Percentiles rank a stretch among this genome's conserved stretches.
phyloP scores from a whole-genome alignment of 495 filamentous ascomycete species.

The Penicillium soppii region DNA sequence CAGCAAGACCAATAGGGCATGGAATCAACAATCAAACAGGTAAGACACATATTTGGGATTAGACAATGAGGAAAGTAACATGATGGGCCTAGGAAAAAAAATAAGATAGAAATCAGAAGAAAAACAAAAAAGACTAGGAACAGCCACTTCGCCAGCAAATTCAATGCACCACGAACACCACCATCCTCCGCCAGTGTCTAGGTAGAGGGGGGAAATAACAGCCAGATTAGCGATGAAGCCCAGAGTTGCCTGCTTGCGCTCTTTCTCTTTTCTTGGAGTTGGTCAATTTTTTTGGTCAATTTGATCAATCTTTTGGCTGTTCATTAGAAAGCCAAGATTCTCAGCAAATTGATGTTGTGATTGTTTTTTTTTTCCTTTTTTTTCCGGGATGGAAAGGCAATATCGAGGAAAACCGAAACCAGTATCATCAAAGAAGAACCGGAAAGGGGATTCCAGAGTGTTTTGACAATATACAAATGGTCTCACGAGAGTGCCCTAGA shows the following conservation, averaged over 20 bases:
- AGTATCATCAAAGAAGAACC: constrained; percentile 12
- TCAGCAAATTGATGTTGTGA: constrained; percentile 6
- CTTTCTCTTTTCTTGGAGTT: constrained; percentile 27
- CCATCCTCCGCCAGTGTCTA: constrained; percentile 44
- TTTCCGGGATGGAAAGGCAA: constrained; percentile 9
- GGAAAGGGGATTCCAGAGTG: constrained; percentile 3
- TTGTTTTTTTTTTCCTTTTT: constrained; percentile 8
- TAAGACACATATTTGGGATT: constrained; percentile 19
- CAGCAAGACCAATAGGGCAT: neutral
- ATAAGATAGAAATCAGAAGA: constrained; percentile 25
- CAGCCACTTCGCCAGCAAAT: constrained; percentile 31
- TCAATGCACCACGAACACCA: constrained; percentile 49
- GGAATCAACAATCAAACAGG: constrained; percentile 1
- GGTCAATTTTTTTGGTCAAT: constrained; percentile 22
- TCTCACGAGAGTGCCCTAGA: constrained; percentile 16
- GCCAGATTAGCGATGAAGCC: constrained; percentile 33
- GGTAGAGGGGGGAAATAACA: constrained; percentile 35
- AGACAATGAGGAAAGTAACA: constrained; percentile 20
- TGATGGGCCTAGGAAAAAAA: constrained; percentile 13
- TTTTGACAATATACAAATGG: constrained; percentile 28
- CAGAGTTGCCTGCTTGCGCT: constrained; percentile 36
- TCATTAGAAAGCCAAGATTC: constrained; percentile 6
- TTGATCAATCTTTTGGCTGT: constrained; percentile 13
- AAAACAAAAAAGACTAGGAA: constrained; percentile 17
- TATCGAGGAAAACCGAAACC: constrained; percentile 12